These are phyloP conservation scores for Sporobolomyces pararoseus DNA, from an alignment of 768 basidiomycete genomes.

Conservation along the genomic window DNA sequence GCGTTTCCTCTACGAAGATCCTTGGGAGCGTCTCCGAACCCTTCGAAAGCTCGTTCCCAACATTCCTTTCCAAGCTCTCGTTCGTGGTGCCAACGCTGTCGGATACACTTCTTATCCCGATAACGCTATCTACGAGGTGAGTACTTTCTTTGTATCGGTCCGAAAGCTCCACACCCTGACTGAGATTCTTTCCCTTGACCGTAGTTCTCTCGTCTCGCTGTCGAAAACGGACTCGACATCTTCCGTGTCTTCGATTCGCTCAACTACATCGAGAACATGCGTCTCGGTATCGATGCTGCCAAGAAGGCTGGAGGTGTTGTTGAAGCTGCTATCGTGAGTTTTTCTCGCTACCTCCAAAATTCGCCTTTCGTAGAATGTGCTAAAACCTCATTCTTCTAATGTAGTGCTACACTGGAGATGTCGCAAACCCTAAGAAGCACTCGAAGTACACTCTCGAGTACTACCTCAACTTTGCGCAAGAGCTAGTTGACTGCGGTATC, in stretches of 20 bases:
- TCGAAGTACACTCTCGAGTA: constrained; percentile 96
- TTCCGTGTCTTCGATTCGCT: constrained; percentile 99
- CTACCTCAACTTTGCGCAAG: constrained; percentile 90
- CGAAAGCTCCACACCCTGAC: neutral
- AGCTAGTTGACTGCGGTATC: constrained; percentile 68
- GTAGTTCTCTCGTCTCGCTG: constrained; percentile 95
- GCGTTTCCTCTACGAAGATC: constrained; percentile 99
- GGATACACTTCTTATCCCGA: constrained; percentile 99
- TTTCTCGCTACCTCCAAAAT: too few species aligned
- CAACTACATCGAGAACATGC: constrained; percentile 99
- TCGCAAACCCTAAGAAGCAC: constrained; percentile 79
- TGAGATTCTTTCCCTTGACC: neutral
- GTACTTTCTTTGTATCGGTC: neutral
- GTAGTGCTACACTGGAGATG: constrained; percentile 91
- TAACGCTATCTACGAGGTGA: constrained; percentile 83
- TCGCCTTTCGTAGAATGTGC: neutral
- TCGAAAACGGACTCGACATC: constrained; percentile 99
- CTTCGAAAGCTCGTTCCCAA: constrained; percentile 95
- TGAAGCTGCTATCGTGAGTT: constrained; percentile 59
- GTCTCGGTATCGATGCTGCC: constrained; percentile 95
- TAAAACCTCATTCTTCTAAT: too few species aligned
- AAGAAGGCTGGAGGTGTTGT: constrained; percentile 99
- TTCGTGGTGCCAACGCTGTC: constrained; percentile 97
- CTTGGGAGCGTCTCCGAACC: constrained; percentile 93
- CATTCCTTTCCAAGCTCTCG: constrained; percentile 95